Evolutionary conservation across 176 grass and related monocot genomes (phyloP), one percentile per base, ranked within the genome.

Genomic region (Eleusine indica): DNA sequence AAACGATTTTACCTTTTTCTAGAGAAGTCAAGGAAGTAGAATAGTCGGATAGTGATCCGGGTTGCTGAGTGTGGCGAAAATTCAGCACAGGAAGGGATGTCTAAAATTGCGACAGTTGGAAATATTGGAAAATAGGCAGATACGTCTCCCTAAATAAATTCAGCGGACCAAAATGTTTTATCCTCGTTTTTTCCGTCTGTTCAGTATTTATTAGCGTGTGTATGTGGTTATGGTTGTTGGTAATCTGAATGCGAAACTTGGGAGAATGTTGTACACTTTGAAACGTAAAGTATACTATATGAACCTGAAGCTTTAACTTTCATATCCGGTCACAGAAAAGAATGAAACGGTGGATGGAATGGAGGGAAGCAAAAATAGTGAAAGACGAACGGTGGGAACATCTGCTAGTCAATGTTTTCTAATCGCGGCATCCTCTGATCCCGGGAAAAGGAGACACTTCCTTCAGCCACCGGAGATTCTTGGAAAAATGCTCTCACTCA

Each of bases 331-430:
- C 44, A 9, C 44, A 46, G 44, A 46, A 46, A 46, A 6, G 9
- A 46, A 46, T 3, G 44, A 46, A 46, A 10, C 13, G 48, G 48
- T 51, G 12, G 48, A 51, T 15, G 48, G 48, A 51, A 51, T 15
- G 48, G 48, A 51, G 48, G 48, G 10, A 51, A 15, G 44, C 6
- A 46, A 9, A 46, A 8, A 46, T 46, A 9, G 44, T 9, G 44
- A 46, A 46, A 46, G 48, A 51, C 48, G 48, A 51, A 15, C 48
- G 13, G 48, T 51, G 10, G 48, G 12, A 51, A 15, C 47, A 14
- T 25, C 47, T 49, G 47, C 47, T 16, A 53, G 43, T 77, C 74
- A 76, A 43, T 43, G 74, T 28, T 60, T 73, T 3, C 44, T 73
- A 44, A n/a, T 22, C 2, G 18, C n/a, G 73, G 3, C 17, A 40